Conservation (phyloP, 169 alveolate genomes). For the Cryptosporidium xiaoi region DNA sequence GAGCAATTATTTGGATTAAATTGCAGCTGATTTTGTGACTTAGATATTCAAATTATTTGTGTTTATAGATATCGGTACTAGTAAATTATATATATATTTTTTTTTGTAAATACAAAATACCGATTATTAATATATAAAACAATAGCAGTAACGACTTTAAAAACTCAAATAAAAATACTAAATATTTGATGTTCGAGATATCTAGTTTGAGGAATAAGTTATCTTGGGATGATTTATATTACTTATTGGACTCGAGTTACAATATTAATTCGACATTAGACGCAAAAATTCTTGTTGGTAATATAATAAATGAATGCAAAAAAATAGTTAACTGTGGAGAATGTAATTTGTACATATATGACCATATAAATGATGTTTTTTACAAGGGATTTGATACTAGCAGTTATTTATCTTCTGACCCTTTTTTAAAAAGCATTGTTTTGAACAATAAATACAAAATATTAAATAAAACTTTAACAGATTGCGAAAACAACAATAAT, state of each 20-base stretch:
- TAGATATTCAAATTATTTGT: too few relatives aligned
- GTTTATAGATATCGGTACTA: too few relatives aligned
- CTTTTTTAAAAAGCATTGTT: constrained; percentile 16
- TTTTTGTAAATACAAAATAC: too few relatives aligned
- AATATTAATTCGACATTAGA: constrained; percentile 57
- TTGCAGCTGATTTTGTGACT: too few relatives aligned
- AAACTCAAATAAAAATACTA: too few relatives aligned
- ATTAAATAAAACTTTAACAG: not conserved
- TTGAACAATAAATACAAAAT: constrained; percentile 13
- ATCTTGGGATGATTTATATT: constrained; percentile 57
- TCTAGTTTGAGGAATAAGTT: constrained; percentile 14
- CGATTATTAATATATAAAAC: too few relatives aligned
- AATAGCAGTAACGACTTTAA: too few relatives aligned
- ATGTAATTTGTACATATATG: constrained; percentile 58
- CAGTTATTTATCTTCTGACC: constrained; percentile 14
- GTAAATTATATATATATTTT: too few relatives aligned
- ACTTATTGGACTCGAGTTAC: constrained; percentile 25
- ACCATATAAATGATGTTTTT: constrained; percentile 37
- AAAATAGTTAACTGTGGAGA: constrained; percentile 42
- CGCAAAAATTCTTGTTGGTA: constrained; percentile 22
- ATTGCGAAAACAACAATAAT: not conserved
- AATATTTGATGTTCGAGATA: constrained; percentile 9
- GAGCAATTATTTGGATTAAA: too few relatives aligned
- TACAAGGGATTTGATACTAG: constrained; percentile 60
- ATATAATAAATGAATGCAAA: constrained; percentile 18